Evolutionary conservation across 768 basidiomycete genomes (phyloP).

Genomic region (Amanita phalloides): DNA sequence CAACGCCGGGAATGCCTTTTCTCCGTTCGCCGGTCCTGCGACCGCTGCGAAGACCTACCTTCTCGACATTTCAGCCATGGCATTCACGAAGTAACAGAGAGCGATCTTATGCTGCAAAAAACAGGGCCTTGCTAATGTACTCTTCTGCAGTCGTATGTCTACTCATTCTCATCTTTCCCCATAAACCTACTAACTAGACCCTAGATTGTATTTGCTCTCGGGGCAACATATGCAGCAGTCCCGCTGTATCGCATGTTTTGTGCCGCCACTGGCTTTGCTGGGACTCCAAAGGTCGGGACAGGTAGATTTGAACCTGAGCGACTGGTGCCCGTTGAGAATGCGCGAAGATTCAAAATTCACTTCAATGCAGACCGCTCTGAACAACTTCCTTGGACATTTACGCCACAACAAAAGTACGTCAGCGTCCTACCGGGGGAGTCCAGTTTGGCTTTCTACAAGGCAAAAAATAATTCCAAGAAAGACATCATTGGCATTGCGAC

Average conservation of each 20-base stretch:
- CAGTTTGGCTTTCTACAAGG: constrained; percentile 91
- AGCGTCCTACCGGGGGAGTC: constrained; percentile 93
- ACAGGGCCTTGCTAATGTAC: constrained; percentile 77
- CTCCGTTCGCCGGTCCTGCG: neutral
- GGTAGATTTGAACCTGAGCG: constrained; percentile 79
- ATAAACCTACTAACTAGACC: neutral
- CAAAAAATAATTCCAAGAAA: constrained; percentile 71
- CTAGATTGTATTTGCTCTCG: constrained; percentile 57
- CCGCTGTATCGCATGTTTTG: constrained; percentile 98
- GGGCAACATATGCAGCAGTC: constrained; percentile 93
- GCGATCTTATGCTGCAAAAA: constrained; percentile 41
- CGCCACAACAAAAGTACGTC: constrained; percentile 83
- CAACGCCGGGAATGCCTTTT: neutral
- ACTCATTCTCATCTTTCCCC: neutral
- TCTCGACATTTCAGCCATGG: neutral
- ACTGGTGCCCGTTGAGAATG: constrained; percentile 61
- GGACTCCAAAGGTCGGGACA: constrained; percentile 85
- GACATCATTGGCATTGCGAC: constrained; percentile 98
- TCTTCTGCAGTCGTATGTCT: constrained; percentile 65
- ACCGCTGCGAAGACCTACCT: neutral
- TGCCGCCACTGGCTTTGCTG: constrained; percentile 93
- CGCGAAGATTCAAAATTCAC: constrained; percentile 79
- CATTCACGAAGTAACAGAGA: constrained; percentile 7
- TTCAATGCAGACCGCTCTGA: constrained; percentile 93
- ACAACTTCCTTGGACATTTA: constrained; percentile 87